A percentile compares a stretch with the other conserved stretches of the same genome.
Evolutionary conservation across 192 early-diverging fungal genomes (phyloP).

Genomic region (Coemansia sp.): DNA sequence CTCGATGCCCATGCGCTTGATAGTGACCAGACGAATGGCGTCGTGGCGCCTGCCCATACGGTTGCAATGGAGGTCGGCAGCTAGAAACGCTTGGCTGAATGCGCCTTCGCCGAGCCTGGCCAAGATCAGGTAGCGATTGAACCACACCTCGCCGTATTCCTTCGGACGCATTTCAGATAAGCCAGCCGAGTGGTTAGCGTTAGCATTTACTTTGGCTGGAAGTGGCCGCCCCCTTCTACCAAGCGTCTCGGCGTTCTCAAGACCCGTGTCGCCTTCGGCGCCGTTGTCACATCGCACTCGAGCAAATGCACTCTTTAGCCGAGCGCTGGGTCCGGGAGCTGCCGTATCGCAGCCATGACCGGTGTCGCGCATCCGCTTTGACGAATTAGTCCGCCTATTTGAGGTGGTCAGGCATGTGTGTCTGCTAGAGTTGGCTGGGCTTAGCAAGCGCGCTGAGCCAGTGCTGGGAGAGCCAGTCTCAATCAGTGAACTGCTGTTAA

Average conservation of each 20-base stretch:
- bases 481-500: neutral
- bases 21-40: constrained; percentile 39
- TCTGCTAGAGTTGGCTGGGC: constrained; percentile 14
- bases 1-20: constrained; percentile 47
- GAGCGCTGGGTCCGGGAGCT: neutral
- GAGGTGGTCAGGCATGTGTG: neutral
- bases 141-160: constrained; percentile 55
- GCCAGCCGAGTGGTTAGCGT: constrained; percentile 3
- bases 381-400: neutral
- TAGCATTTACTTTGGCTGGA: neutral
- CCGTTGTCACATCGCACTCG: constrained; percentile 27
- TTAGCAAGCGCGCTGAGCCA: constrained; percentile 25
- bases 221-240: constrained; percentile 24
- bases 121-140: constrained; percentile 47
- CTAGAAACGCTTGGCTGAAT: constrained; percentile 52
- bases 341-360: neutral
- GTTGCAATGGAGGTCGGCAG: constrained; percentile 38
- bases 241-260: constrained; percentile 7
- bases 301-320: constrained; percentile 51
- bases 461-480: neutral
- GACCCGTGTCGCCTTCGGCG: constrained; percentile 12
- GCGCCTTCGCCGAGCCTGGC: constrained; percentile 54
- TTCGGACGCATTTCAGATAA: constrained; percentile 21
- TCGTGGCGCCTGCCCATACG: constrained; percentile 51
- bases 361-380: constrained; percentile 10